Evolutionary conservation across 1,139 yeast species (phyloP), one percentile per base, ranked within the genome.

Genomic region (Suzukiozyma palmioleophila): DNA sequence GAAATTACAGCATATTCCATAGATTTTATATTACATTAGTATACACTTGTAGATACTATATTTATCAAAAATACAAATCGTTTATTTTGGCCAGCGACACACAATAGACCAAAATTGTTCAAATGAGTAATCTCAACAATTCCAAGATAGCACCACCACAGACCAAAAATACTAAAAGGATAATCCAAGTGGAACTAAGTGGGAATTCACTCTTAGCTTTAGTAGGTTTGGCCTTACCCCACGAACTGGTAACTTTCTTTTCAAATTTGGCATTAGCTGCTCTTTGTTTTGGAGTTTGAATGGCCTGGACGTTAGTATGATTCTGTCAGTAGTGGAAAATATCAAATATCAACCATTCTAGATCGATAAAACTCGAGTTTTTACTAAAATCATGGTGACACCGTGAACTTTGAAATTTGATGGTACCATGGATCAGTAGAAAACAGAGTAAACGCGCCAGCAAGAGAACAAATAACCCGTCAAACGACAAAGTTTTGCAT

Each of bases 111-210:
- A 12, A 26, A 26, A 26, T 26, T 5, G 11, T 25, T 44, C 57
- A 77, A 47, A 79, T 66, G 54, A 81, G 62, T 43, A 75, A 52
- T 48, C 77, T 71, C 26, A 86, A 48, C 39, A 88, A 51, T 59
- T 88, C 95, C 37, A 89, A 69, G 10, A 86, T 47, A 45, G 92
- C 95, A 50, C 96, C 95, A 43, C 96, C 96, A 46, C 84, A 72
- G 5, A 89, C 73, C 49, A 88, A 69, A 59, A 88, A 88, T 22
- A 77, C 75, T 43, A 88, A 69, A 1, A 80, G 65, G 37, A 66
- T 56, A 27, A 87, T 58, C 84, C 94, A 83, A 9, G 73, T 56
- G 51, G 62, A 75, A 32, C 83, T 73, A 26, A 81, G 56, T 10
- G 87, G 82, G 39, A 67, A 64, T 41, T 63, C 61, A n/a, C 50